Base-by-base conservation (phyloP, 345 rosid species). In the Hirschfeldia incana region DNA sequence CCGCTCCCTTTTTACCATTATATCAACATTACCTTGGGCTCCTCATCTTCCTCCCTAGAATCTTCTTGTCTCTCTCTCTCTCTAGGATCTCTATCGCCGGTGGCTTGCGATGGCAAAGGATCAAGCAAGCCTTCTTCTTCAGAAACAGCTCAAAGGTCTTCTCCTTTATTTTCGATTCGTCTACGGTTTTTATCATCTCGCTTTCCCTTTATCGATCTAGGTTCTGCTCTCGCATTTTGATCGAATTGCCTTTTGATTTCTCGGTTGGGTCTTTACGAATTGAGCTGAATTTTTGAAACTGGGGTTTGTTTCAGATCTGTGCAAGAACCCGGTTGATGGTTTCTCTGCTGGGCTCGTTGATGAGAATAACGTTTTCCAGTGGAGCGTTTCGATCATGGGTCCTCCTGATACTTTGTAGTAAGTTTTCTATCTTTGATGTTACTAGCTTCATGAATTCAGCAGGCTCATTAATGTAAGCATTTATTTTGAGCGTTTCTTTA, bases 301-400 rank as follows among this genome's bases (percentile, higher is more conserved):
- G 57, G 60, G 68, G 57, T 49, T 49, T 49, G 57, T 49, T 10
- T 78, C 87, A 93, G 98, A 92, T 92, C 98, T 92, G 63, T 92
- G 98, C 71, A 94, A 86, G 84, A 82, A 85, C 2, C 98, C 97
- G 0, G 97, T 94, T 16, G 96, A 90, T 87, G 98, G 98, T 75
- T 94, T 94, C 87, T 94, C 97, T 16, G 95, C 97, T 17, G 98
- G 98, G 36, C 84, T 94, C 80, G 90, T 91, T 29, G 93, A 91
- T 70, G 98, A 94, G 81, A 82, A 11, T 28, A 83, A 94, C 67
- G 78, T 94, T 36, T 94, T 94, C 33, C 89, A 88, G 78, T 92
- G 98, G 97, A 88, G 90, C 76, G 96, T 94, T 32, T 84, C 96
- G 3, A 87, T 94, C 64, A 89, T 94, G 58, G 97, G 98, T 51